These are phyloP conservation scores for Trichoderma oligosporum DNA, from an alignment of 2,329 filamentous ascomycete genomes.

Conservation along the genomic window DNA sequence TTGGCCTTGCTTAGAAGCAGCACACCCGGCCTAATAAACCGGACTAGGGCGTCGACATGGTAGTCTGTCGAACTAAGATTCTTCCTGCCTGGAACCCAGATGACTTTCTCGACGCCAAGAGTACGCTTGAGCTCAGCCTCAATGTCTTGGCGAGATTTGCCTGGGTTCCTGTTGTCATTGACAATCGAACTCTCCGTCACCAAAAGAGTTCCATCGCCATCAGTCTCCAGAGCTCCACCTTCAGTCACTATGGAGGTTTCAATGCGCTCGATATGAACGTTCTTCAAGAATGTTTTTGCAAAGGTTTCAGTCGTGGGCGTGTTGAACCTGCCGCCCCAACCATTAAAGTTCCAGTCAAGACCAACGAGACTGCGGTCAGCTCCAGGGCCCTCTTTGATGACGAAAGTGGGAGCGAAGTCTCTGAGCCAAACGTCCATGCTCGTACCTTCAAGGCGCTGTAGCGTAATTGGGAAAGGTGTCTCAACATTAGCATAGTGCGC, in stretches of 20 bases:
- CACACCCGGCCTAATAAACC: conserved; percentile 26
- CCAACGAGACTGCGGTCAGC: conserved; percentile 14
- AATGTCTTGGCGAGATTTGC: conserved; percentile 20
- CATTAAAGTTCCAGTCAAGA: conserved; percentile 30
- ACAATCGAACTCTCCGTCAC: conserved; percentile 30
- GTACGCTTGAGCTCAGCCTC: conserved; percentile 24
- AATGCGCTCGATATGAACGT: background rate
- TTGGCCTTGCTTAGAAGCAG: conserved; percentile 26
- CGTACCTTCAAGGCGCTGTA: conserved; percentile 14
- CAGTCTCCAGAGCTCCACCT: conserved; percentile 29
- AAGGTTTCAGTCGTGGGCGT: conserved; percentile 17
- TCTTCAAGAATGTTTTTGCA: conserved; percentile 18
- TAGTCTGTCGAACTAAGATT: conserved; percentile 28
- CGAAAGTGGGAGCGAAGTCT: conserved; percentile 28
- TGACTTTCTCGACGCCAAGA: conserved; percentile 27
- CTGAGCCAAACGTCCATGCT: conserved; percentile 30
- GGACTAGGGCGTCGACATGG: conserved; percentile 30
- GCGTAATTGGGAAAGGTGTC: conserved; percentile 13
- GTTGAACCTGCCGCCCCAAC: conserved; percentile 28
- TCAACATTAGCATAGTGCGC: conserved; percentile 4
- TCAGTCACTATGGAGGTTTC: conserved; percentile 23
- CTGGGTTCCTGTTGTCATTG: conserved; percentile 30
- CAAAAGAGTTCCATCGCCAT: conserved; percentile 30
- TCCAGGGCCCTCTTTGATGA: conserved; percentile 11
- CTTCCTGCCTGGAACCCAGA: conserved; percentile 30